Conservation (phyloP, 805 yeast species). For the Lipomyces starkeyi region DNA sequence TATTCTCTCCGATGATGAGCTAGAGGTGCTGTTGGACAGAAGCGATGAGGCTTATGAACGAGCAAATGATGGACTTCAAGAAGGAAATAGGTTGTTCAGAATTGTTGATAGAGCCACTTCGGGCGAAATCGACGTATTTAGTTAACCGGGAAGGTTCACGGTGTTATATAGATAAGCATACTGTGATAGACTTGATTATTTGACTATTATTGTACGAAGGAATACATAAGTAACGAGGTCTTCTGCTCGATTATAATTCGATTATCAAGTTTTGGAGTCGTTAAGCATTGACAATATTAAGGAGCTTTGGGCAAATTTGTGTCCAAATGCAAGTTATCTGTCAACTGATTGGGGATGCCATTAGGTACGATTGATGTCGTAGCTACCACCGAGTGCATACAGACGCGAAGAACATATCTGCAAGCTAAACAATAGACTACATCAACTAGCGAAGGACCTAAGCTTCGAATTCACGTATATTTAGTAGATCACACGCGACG, state of each 20-base stretch:
- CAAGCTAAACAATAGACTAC: too few relatives aligned
- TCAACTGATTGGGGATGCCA: too few relatives aligned
- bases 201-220: neutral
- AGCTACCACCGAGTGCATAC: too few relatives aligned
- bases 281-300: too few relatives aligned
- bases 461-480: too few relatives aligned
- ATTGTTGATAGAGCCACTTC: conserved; percentile 20
- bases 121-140: neutral
- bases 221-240: neutral
- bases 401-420: too few relatives aligned
- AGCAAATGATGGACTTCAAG: conserved; percentile 10
- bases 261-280: neutral
- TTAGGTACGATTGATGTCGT: too few relatives aligned
- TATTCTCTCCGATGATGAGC: conserved; percentile 34
- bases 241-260: neutral
- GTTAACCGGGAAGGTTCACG: neutral
- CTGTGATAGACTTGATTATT: neutral
- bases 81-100: conserved; percentile 14
- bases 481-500: too few relatives aligned
- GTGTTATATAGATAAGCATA: neutral
- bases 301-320: too few relatives aligned
- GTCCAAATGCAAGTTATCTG: neutral
- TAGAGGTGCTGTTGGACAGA: conserved; percentile 28
- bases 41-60: conserved; percentile 29
- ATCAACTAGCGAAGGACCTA: too few relatives aligned